Evolutionary conservation across 2,329 filamentous ascomycete genomes (phyloP).

Genomic region (Pseudogymnoascus destructans): DNA sequence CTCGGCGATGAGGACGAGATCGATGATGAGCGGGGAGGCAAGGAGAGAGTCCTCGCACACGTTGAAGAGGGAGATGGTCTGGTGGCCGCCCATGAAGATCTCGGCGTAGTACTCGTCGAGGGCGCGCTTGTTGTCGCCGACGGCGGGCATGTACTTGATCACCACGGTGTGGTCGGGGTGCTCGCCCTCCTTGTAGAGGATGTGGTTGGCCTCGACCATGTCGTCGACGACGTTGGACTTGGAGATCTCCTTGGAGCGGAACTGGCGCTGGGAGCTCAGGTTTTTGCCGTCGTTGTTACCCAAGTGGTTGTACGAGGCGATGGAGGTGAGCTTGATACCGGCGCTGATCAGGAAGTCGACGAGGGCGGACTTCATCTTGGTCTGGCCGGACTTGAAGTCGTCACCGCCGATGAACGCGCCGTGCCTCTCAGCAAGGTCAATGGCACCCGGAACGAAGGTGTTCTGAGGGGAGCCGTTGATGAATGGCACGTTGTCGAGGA

Average conservation of each 20-base stretch:
- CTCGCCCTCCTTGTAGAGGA: conserved; percentile 83
- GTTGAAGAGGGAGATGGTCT: conserved; percentile 97
- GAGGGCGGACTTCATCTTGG: conserved; percentile 99
- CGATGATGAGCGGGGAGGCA: conserved; percentile 92
- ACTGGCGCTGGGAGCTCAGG: conserved; percentile 91
- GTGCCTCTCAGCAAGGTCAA: conserved; percentile 78
- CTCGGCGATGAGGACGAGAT: conserved; percentile 83
- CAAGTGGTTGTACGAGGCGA: conserved; percentile 97
- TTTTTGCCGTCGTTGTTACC: conserved; percentile 99
- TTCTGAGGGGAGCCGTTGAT: conserved; percentile 99
- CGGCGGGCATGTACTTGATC: conserved; percentile 99
- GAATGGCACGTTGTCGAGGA: conserved; percentile 81
- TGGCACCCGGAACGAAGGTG: conserved; percentile 89
- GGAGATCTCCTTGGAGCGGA: conserved; percentile 98
- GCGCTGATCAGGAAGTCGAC: conserved; percentile 98
- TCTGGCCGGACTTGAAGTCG: conserved; percentile 99
- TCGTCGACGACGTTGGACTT: conserved; percentile 99
- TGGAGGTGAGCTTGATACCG: conserved; percentile 96
- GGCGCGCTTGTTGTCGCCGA: conserved; percentile 97
- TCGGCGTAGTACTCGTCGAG: conserved; percentile 98
- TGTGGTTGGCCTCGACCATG: conserved; percentile 92
- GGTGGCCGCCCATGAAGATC: conserved; percentile 97
- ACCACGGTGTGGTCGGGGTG: conserved; percentile 97
- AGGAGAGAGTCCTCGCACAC: conserved; percentile 97
- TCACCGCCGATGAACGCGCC: conserved; percentile 89